These are phyloP conservation scores for Trichoderma guizhouense DNA, from an alignment of 2,329 filamentous ascomycete species.

Conservation along the genomic window DNA sequence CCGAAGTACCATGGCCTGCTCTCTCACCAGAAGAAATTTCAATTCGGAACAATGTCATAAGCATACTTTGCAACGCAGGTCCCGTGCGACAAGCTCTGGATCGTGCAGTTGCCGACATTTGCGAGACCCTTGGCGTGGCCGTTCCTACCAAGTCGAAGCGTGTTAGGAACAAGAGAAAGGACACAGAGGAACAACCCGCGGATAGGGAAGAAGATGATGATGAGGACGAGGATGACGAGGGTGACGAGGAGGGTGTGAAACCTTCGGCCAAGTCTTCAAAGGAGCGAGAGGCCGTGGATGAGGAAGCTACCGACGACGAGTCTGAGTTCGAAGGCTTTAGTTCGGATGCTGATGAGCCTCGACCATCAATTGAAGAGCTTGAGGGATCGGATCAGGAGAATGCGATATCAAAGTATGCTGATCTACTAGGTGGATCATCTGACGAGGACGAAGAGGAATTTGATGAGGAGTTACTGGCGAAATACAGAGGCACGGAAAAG, in stretches of 20 bases:
- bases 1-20: constrained; percentile 47
- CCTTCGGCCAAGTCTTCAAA: constrained; percentile 14
- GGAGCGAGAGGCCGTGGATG: constrained; percentile 25
- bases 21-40: constrained; percentile 50
- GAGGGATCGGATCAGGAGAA: constrained; percentile 33
- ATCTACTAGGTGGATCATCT: constrained; percentile 44
- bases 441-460: constrained; percentile 43
- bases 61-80: constrained; percentile 51
- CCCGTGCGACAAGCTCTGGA: constrained; percentile 49
- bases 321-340: constrained; percentile 39
- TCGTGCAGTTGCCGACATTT: constrained; percentile 48
- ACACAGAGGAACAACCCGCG: constrained; percentile 30
- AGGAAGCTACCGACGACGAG: constrained; percentile 35
- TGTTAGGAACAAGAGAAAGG: constrained; percentile 30
- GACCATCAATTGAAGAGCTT: constrained; percentile 23
- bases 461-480: constrained; percentile 31
- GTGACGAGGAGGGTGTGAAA: neutral
- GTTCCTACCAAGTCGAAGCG: constrained; percentile 41
- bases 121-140: constrained; percentile 46
- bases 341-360: constrained; percentile 28
- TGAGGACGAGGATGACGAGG: neutral
- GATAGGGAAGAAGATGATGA: constrained; percentile 15
- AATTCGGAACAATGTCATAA: constrained; percentile 58
- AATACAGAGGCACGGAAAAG: constrained; percentile 34
- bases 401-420: constrained; percentile 41